Base-by-base conservation (phyloP, 1,284 basidiomycete genomes). In the Abortiporus biennis region DNA sequence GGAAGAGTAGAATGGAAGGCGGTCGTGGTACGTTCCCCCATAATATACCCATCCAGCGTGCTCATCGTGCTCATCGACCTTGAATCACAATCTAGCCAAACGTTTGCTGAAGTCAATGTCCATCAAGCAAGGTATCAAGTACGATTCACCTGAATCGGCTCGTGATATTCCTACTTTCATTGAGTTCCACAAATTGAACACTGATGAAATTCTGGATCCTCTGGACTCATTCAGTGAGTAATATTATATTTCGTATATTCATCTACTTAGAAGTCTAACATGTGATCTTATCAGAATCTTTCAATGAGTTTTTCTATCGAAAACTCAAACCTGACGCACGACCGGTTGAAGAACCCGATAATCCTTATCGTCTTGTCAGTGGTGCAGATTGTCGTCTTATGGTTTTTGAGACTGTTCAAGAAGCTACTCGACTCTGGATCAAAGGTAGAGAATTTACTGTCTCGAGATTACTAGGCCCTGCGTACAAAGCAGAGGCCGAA, bases 381-480 rank as follows among this genome's bases (percentile, higher is more conserved):
- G 82, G 81, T 19, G 95, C 95, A 0, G 95, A 99, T 67, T 97
- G 92, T 58, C 82, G 95, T 20, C 76, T 97, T 54, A 95, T 97
- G 86, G 82, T 84, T 0, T 99, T 98, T 61, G 83, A 88, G 56
- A 85, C 79, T 0, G 81, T 97, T 6, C 68, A 63, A 36, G 86
- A 91, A 42, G 94, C 96, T 1, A 97, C 91, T 1, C 69, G 72
- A 17, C 66, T 99, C 3, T 99, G 96, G 95, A 96, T 99, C 67
- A 99, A 99, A 59, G 96, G 95, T 0, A 80, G 92, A 19, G 92
- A 96, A 52, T 98, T 98, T 58, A 85, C 80, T 0, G 74, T 98
- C 1, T 71, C 66, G 1, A 73, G 83, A 1, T 69, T 99, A 30
- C 73, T 99, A 0, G 94, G 94, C 0, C 84, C 89, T 5, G 67